Conservation (phyloP, 495 filamentous ascomycete genomes). For the Penicillium manginii region DNA sequence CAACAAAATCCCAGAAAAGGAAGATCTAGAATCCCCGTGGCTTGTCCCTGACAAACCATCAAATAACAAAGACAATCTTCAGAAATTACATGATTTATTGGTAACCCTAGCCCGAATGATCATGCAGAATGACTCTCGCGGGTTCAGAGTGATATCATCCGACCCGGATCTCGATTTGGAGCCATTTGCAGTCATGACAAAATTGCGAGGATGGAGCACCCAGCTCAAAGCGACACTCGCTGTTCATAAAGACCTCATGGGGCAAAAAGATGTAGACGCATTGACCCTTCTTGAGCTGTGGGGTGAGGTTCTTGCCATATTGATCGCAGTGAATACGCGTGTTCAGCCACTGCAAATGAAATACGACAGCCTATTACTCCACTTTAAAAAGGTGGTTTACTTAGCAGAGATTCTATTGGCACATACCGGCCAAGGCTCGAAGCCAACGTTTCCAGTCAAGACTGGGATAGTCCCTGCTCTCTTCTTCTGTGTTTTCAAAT, state of each 20-base stretch:
- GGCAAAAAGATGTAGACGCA: background rate
- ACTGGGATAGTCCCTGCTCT: slow-evolving; percentile 21
- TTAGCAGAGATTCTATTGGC: slow-evolving; percentile 10
- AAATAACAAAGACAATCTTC: background rate
- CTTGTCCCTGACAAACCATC: background rate
- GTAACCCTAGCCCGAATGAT: slow-evolving; percentile 10
- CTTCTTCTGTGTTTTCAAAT: slow-evolving; percentile 19
- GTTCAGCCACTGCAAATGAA: slow-evolving; percentile 3
- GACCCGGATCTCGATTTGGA: slow-evolving; percentile 1
- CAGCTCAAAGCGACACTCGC: slow-evolving; percentile 1
- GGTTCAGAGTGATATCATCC: background rate
- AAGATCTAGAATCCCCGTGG: background rate
- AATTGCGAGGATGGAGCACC: slow-evolving; percentile 8
- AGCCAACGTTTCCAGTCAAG: slow-evolving; percentile 20
- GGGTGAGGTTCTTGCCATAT: slow-evolving; percentile 17
- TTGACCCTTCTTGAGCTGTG: slow-evolving; percentile 17
- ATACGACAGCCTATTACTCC: slow-evolving; percentile 12
- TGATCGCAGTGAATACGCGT: slow-evolving; percentile 7
- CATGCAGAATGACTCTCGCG: background rate
- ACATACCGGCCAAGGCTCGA: background rate
- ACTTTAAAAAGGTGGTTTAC: slow-evolving; percentile 13
- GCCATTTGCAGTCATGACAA: slow-evolving; percentile 7
- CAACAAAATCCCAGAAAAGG: background rate
- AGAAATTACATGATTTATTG: slow-evolving; percentile 4
- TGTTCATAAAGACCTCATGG: background rate